Conservation (phyloP, 2,329 filamentous ascomycete species). For the Fusarium pseudocircinatum region DNA sequence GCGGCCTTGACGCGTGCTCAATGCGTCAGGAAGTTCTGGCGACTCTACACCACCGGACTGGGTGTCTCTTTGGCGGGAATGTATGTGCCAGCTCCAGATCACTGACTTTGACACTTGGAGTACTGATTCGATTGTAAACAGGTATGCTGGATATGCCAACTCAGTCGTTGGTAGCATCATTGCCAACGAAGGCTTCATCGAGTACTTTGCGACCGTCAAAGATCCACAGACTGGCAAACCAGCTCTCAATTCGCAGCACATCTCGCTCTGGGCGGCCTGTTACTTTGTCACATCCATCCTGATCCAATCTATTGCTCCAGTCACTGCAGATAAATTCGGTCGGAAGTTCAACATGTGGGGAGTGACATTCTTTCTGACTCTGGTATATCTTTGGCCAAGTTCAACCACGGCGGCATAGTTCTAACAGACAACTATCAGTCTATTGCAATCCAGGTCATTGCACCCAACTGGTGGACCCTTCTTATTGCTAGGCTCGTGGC, state of each 20-base stretch:
- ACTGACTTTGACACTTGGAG: fast-evolving
- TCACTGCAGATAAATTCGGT: not conserved
- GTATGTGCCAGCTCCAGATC: not conserved
- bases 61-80: not conserved
- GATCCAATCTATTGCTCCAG: not conserved
- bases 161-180: not conserved
- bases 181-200: not conserved
- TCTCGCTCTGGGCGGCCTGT: not conserved
- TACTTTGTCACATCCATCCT: not conserved
- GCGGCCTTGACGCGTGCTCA: not conserved
- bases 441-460: not conserved
- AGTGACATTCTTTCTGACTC: not conserved
- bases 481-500: constrained; percentile 12
- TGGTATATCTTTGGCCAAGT: not conserved
- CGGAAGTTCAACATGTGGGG: not conserved
- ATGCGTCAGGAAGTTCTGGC: not conserved
- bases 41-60: not conserved
- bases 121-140: not conserved
- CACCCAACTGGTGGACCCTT: not conserved
- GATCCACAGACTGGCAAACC: not conserved
- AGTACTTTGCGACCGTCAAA: not conserved
- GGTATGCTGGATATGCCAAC: not conserved
- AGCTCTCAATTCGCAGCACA: not conserved
- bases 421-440: not conserved
- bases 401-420: not conserved